Base-by-base conservation (phyloP, 352 stramenopile species). In the Aphanomyces invadans region DNA sequence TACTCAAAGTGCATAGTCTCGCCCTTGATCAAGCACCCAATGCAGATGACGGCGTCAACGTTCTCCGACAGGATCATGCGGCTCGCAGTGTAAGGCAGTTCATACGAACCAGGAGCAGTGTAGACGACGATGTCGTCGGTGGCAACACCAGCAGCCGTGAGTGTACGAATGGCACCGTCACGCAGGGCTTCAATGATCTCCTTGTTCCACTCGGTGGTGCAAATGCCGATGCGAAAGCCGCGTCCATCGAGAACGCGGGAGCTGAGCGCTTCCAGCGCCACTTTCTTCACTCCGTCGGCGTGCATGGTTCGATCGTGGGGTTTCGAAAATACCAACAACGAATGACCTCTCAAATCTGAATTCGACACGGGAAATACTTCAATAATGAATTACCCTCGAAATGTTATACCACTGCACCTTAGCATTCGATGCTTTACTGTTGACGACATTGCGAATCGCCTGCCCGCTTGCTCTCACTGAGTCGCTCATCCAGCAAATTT, bases 1-100 rank as follows among this genome's bases (percentile, higher is more conserved):
- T 99, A 99, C 88, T 99, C 97, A 76, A 99, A 99, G 80, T 99
- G 97, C 87, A 98, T 97, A 15, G 97, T 99, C 57, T 98, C 95
- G 53, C 97, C 96, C 76, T 98, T 98, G 74, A 97, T 96, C 17
- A 97, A 81, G 59, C 84, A 96, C 49, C 97, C 97, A 62, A 98
- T 74, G 71, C 85, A 97, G 57, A 99, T 88, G 54, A 99, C 96
- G 26, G 94, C 95, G 76, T 99, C 97, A 59, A 98, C 89, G 52
- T 95, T 97, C 69, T 97, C 89, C 46, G 87, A 97, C 67, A 73
- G 65, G 70, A 95, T 92, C 55, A 91, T 74, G 57, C 81, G 81
- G 69, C 87, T 95, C 31, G 97, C 95, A 9, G 96, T 94, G 71
- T 96, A 95, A 62, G 97, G 96, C 28, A 99, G 80, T 82, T 99